phyloP scores from a whole-genome alignment of 495 filamentous ascomycete genomes.

The Penicillium parvum region DNA sequence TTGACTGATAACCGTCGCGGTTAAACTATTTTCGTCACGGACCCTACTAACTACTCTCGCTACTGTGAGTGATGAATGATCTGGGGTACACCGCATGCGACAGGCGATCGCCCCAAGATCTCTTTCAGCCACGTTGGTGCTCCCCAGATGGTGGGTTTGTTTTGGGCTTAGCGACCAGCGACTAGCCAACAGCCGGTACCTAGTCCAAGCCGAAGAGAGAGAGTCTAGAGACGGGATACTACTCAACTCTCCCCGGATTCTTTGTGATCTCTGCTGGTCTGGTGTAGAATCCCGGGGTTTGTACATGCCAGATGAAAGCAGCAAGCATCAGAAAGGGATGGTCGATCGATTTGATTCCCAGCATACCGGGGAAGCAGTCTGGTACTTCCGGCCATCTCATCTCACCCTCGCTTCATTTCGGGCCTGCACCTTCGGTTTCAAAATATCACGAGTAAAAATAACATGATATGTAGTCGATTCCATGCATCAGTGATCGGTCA shows the following conservation, averaged over 20 bases:
- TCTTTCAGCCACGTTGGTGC: constrained; percentile 9
- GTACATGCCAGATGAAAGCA: constrained; percentile 9
- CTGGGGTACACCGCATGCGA: constrained; percentile 1
- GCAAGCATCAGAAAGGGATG: constrained; percentile 21
- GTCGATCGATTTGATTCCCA: constrained; percentile 18
- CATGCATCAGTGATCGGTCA: constrained; percentile 1
- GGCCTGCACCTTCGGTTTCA: no score
- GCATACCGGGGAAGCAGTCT: constrained; percentile 24
- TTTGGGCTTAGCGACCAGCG: neutral
- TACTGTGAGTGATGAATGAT: neutral
- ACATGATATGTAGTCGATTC: neutral
- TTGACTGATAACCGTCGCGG: constrained; percentile 15
- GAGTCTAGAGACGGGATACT: no score
- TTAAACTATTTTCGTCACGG: constrained; percentile 27
- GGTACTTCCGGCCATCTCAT: constrained; percentile 14
- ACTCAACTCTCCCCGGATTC: no score
- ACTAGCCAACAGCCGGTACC: neutral
- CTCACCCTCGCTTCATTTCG: constrained; percentile 3
- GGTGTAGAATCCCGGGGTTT: neutral
- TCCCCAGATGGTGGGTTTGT: neutral
- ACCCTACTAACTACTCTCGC: neutral
- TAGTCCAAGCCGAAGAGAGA: no score
- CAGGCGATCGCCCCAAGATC: constrained; percentile 4
- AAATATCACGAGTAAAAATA: neutral
- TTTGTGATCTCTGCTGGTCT: no score